Conservation (phyloP, 768 basidiomycete genomes). For the Phaeolepiota aurea region DNA sequence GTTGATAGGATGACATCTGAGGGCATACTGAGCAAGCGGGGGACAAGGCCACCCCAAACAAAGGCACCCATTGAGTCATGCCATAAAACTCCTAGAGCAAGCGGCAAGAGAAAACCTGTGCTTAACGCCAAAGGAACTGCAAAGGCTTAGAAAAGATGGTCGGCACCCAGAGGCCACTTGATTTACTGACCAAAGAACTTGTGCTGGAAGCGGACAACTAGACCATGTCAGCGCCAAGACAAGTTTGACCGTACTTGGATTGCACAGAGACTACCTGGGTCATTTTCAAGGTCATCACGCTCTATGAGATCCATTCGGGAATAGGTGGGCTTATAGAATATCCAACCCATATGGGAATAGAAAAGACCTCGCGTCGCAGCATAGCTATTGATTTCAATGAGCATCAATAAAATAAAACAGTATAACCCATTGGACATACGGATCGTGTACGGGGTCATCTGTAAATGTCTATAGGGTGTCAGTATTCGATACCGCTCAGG, state of each 20-base stretch:
- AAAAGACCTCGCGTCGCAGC: constrained; percentile 65
- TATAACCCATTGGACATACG: constrained; percentile 27
- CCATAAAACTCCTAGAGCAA: constrained; percentile 47
- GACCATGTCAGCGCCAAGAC: too few species aligned
- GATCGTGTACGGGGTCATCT: constrained; percentile 60
- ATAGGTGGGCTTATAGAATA: constrained; percentile 70
- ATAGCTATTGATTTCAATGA: constrained; percentile 35
- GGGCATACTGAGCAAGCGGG: constrained; percentile 47
- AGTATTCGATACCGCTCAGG: too few species aligned
- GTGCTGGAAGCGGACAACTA: constrained; percentile 68
- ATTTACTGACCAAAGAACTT: constrained; percentile 44
- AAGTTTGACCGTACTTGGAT: too few species aligned
- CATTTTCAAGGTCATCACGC: constrained; percentile 56
- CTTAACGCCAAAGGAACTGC: constrained; percentile 53
- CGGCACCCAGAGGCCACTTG: neutral
- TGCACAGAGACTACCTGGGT: constrained; percentile 45
- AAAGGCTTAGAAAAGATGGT: neutral
- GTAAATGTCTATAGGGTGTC: constrained; percentile 46
- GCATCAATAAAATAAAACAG: neutral
- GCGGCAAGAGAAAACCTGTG: constrained; percentile 52
- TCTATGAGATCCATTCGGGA: constrained; percentile 56
- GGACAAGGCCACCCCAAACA: constrained; percentile 64
- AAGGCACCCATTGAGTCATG: constrained; percentile 59
- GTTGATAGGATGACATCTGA: neutral
- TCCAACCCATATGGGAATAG: constrained; percentile 82